Conservation (phyloP, 1,284 basidiomycete species). For the Pseudomicrostroma phylloplanum region DNA sequence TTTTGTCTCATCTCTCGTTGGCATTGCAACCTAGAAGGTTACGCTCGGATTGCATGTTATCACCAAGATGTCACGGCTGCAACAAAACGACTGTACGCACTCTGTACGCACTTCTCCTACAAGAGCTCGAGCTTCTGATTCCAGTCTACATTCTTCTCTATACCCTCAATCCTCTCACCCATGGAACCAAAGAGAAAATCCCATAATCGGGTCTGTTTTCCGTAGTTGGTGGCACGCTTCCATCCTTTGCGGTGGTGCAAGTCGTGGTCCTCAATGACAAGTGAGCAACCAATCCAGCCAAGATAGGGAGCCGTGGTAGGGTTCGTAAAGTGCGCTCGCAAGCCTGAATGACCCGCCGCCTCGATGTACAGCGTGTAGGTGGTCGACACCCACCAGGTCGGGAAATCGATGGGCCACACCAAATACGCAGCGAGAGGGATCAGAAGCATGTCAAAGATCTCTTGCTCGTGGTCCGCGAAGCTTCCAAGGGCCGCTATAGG, state of each 20-base stretch:
- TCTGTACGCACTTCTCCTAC: neutral
- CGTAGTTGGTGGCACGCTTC: conserved; percentile 39
- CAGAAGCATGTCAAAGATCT: conserved; percentile 35
- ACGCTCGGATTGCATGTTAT: too few species aligned
- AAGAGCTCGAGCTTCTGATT: neutral
- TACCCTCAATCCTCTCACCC: conserved; percentile 34
- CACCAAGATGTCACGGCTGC: too few species aligned
- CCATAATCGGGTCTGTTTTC: conserved; percentile 46
- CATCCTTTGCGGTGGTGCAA: conserved; percentile 47
- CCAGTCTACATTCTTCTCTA: conserved; percentile 23
- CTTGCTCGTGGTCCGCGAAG: conserved; percentile 39
- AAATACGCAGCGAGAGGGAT: conserved; percentile 33
- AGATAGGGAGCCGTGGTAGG: conserved; percentile 24
- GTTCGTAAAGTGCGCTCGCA: conserved; percentile 33
- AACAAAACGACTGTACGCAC: neutral
- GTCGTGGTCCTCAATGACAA: conserved; percentile 47
- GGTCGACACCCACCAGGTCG: conserved; percentile 23
- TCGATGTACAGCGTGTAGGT: conserved; percentile 36
- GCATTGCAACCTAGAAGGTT: too few species aligned
- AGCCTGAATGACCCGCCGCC: conserved; percentile 37
- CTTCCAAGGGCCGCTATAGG: conserved; percentile 33
- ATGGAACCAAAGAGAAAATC: conserved; percentile 43
- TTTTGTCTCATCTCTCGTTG: too few species aligned
- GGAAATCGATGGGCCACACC: conserved; percentile 27
- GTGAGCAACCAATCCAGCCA: conserved; percentile 26